Evolutionary conservation across 2,329 filamentous ascomycete genomes (phyloP), one percentile per base, ranked within the genome.

Genomic region (Triangularia setosa): DNA sequence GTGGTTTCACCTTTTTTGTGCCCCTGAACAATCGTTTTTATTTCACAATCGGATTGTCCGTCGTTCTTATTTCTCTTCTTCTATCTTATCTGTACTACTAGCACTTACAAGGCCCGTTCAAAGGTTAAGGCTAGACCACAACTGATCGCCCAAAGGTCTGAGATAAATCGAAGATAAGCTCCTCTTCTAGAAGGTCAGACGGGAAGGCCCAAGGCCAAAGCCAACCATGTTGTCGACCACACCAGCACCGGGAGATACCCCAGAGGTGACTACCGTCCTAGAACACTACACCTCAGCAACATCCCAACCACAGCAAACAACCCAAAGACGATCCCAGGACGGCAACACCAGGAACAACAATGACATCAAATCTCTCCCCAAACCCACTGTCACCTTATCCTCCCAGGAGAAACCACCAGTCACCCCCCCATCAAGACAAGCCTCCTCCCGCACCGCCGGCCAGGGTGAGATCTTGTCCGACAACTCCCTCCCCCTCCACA

Each of bases 401-500:
- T 2, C 58, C 12, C n/a, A 30, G 14, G 40, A 60, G 16, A 60
- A 53, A 53, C 16, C 40, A 2, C n/a, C 40, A 11, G 2, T 21
- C 9, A n/a, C 16, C 24, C 18, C 35, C 16, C 16, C 58, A 3
- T 53, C 58, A 14, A n/a, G 30, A 40, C 58, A 25, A 60, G 8
- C 18, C 24, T 52, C 58, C 27, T 30, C 27, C 23, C 56, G 18
- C 44, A 57, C 48, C 21, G 48, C 21, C 48, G 48, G 11, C 33
- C 24, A 53, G 16, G 18, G 48, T 4, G 23, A 55, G 24, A 16
- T 53, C 48, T 21, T 53, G 4, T 14, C 33, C 16, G 33, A 44
- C 58, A 54, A 44, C 53, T 11, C 16, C 54, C 64, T 65, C 24
- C 64, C 61, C 7, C 44, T 63, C 16, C 65, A 65, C 61, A 62